A percentile compares a stretch with the other conserved stretches of the same genome.
Conservation (phyloP, 2,329 filamentous ascomycete species). For the Gyromitra esculenta region DNA sequence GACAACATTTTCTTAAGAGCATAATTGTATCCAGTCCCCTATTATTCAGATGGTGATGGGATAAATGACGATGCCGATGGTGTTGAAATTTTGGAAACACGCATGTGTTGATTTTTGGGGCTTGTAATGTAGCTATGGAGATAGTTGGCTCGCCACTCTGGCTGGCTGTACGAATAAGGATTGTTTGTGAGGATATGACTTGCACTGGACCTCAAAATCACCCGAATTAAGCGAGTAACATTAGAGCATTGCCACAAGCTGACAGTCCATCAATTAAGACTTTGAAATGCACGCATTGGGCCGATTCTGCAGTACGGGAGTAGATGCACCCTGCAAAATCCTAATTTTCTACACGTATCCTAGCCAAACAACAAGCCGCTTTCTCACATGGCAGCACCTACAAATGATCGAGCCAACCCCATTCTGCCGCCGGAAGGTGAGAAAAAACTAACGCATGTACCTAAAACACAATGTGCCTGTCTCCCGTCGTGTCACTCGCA, state of each 20-base stretch:
- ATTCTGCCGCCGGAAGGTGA: constrained; percentile 35
- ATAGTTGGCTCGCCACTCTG: constrained; percentile 37
- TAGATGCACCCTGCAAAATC: constrained; percentile 36
- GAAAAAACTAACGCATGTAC: constrained; percentile 42
- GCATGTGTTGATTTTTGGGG: constrained; percentile 35
- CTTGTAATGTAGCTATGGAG: constrained; percentile 21
- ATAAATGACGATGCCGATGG: constrained; percentile 39
- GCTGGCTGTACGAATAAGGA: constrained; percentile 10
- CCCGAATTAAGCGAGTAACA: constrained; percentile 33
- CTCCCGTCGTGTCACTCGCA: constrained; percentile 39
- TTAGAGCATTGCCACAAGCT: constrained; percentile 21
- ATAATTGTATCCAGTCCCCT: constrained; percentile 25
- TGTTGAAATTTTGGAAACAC: constrained; percentile 40
- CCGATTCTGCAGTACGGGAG: constrained; percentile 43
- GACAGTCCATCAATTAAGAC: constrained; percentile 34
- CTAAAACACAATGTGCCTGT: constrained; percentile 35
- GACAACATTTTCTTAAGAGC: constrained; percentile 5
- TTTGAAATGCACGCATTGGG: constrained; percentile 40
- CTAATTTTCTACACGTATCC: constrained; percentile 50
- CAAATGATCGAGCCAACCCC: constrained; percentile 42
- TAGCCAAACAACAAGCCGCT: constrained; percentile 37
- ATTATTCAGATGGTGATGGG: constrained; percentile 45
- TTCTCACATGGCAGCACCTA: constrained; percentile 11
- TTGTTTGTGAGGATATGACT: constrained; percentile 24
- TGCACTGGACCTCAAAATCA: constrained; percentile 23